Percentiles rank a stretch among this genome's conserved stretches.
These are phyloP conservation scores for Leishmania aethiopica DNA, from an alignment of 208 protist species.

Conservation along the genomic window DNA sequence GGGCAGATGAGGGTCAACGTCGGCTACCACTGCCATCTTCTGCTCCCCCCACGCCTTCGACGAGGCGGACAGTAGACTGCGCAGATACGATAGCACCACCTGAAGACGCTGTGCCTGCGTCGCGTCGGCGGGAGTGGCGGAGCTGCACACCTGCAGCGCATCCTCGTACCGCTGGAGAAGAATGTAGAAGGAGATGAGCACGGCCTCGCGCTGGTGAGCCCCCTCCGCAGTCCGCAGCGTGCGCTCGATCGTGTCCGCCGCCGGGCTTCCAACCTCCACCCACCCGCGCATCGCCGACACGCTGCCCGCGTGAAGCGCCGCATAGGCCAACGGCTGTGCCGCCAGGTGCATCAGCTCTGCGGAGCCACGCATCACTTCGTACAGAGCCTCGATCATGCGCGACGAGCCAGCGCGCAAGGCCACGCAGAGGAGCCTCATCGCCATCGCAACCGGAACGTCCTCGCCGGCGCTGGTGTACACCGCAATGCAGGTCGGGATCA, in stretches of 20 bases:
- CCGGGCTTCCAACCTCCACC: slow-evolving; percentile 45
- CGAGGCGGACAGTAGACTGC: slow-evolving; percentile 48
- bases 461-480: slow-evolving; percentile 26
- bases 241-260: slow-evolving; percentile 55
- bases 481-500: slow-evolving; percentile 43
- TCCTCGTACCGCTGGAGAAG: slow-evolving; percentile 75
- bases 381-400: slow-evolving; percentile 52
- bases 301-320: slow-evolving; percentile 40
- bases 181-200: slow-evolving; percentile 68
- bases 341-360: slow-evolving; percentile 35
- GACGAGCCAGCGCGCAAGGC: slow-evolving; percentile 48
- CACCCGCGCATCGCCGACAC: slow-evolving; percentile 55
- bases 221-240: slow-evolving; percentile 38
- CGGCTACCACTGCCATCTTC: background rate
- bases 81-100: slow-evolving; percentile 58
- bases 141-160: slow-evolving; percentile 50
- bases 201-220: slow-evolving; percentile 31
- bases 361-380: slow-evolving; percentile 28
- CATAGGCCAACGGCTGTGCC: slow-evolving; percentile 57
- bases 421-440: slow-evolving; percentile 66
- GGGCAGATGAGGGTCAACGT: slow-evolving; percentile 15
- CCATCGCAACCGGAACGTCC: slow-evolving; percentile 38
- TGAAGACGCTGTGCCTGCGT: slow-evolving; percentile 67
- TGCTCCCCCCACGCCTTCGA: slow-evolving; percentile 16
- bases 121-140: slow-evolving; percentile 31